Evolutionary conservation across 192 early-diverging fungal genomes (phyloP).

Genomic region (Coemansia sp.): DNA sequence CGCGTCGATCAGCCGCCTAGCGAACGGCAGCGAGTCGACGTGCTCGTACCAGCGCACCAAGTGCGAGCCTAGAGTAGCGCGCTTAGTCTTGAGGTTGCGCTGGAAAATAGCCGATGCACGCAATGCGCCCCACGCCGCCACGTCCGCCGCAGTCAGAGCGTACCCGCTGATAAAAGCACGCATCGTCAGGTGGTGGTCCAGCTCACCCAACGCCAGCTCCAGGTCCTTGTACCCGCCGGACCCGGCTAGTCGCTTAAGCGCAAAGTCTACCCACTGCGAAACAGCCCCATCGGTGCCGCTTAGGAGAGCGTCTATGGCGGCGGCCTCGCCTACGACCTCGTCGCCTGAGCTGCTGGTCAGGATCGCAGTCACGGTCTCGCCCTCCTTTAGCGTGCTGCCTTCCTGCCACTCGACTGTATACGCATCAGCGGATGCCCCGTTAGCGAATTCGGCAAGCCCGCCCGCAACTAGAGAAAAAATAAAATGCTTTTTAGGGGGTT

Average conservation of each 20-base stretch:
- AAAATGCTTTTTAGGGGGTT: neutral
- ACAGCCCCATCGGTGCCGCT: conserved; percentile 33
- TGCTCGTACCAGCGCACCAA: conserved; percentile 82
- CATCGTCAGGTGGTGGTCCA: conserved; percentile 83
- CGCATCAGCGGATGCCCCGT: conserved; percentile 22
- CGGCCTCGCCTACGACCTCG: conserved; percentile 25
- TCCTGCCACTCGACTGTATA: conserved; percentile 59
- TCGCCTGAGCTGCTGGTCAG: conserved; percentile 8
- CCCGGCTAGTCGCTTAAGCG: conserved; percentile 59
- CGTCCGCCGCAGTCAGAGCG: conserved; percentile 74
- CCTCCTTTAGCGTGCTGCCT: conserved; percentile 41
- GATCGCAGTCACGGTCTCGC: conserved; percentile 47
- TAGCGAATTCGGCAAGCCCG: conserved; percentile 57
- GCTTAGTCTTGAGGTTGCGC: conserved; percentile 71
- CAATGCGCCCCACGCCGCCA: conserved; percentile 85
- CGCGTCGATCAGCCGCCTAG: conserved; percentile 43
- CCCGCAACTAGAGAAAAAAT: conserved; percentile 45
- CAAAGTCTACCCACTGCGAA: conserved; percentile 76
- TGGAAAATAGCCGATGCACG: conserved; percentile 78
- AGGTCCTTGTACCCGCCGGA: conserved; percentile 71
- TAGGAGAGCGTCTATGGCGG: conserved; percentile 12
- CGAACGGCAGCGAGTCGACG: conserved; percentile 63
- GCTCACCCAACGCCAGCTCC: conserved; percentile 63
- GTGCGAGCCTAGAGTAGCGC: conserved; percentile 64
- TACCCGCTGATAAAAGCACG: conserved; percentile 84